Percentiles rank a stretch among this genome's conserved stretches.
Evolutionary conservation across 169 alveolate genomes (phyloP).

Genomic region (Cryptosporidium canis): DNA sequence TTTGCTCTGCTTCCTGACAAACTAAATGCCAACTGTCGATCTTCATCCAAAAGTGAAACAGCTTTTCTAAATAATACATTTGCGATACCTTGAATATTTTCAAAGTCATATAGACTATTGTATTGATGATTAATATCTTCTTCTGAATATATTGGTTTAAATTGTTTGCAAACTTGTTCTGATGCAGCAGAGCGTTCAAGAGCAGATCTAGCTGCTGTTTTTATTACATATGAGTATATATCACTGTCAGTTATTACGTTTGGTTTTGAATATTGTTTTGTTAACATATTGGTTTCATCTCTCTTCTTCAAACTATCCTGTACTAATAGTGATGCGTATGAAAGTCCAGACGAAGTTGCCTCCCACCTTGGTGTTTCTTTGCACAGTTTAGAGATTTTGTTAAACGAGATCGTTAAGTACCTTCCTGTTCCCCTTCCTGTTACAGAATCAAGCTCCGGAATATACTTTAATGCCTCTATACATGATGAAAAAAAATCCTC

Average conservation of each 20-base stretch:
- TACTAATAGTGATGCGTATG: constrained; percentile 46
- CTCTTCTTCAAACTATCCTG: constrained; percentile 21
- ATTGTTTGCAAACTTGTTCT: constrained; percentile 54
- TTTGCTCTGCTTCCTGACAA: constrained; percentile 22
- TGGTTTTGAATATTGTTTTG: constrained; percentile 5
- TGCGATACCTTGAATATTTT: constrained; percentile 27
- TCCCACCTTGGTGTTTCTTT: constrained; percentile 54
- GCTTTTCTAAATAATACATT: constrained; percentile 54
- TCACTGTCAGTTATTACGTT: neutral
- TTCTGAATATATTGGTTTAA: constrained; percentile 24
- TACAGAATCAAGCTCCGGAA: constrained; percentile 19
- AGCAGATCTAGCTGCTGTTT: constrained; percentile 70
- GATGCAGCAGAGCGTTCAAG: constrained; percentile 59
- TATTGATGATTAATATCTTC: neutral
- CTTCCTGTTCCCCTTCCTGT: neutral
- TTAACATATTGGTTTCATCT: neutral
- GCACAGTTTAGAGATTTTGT: constrained; percentile 27
- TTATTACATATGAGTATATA: constrained; percentile 47
- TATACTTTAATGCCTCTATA: constrained; percentile 18
- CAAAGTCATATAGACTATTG: neutral
- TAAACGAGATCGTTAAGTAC: neutral
- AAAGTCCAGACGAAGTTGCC: constrained; percentile 34
- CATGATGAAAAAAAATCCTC: constrained; percentile 55
- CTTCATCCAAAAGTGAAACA: constrained; percentile 39
- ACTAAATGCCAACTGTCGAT: constrained; percentile 21